Evolutionary conservation across 352 stramenopile genomes (phyloP).

Genomic region (Phytophthora nicotianae): DNA sequence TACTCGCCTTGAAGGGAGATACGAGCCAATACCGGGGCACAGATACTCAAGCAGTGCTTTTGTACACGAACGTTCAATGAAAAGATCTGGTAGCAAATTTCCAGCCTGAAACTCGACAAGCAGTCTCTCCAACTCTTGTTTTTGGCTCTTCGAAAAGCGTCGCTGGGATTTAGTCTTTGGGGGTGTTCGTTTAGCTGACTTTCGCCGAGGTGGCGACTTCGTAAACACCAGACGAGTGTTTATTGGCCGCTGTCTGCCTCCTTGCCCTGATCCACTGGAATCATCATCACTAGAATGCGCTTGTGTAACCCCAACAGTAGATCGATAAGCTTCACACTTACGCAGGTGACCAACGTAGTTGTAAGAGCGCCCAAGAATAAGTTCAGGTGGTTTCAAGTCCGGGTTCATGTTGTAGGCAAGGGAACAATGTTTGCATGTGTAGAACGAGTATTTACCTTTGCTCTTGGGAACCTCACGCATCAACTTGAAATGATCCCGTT

Average conservation of each 20-base stretch:
- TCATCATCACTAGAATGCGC: not conserved
- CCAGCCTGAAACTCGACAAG: not conserved
- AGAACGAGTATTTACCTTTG: not conserved
- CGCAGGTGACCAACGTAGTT: not conserved
- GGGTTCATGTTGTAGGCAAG: not conserved
- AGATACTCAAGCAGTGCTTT: not conserved
- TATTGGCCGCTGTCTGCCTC: not conserved
- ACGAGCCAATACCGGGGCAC: not conserved
- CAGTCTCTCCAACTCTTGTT: not conserved
- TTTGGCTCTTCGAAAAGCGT: not conserved
- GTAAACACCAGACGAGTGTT: not conserved
- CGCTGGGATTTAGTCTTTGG: not conserved
- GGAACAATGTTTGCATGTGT: not conserved
- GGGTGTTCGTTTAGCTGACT: not conserved
- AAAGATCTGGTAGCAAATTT: not conserved
- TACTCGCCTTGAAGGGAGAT: no score
- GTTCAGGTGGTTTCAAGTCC: not conserved
- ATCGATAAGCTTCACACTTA: not conserved
- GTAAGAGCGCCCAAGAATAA: not conserved
- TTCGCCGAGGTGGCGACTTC: not conserved
- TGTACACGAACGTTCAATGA: not conserved
- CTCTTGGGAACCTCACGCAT: not conserved
- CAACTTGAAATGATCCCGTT: not conserved
- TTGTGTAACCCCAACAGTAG: not conserved
- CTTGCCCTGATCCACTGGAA: no score